phyloP scores from a whole-genome alignment of 257 asterid species.

The Solanum chaucha region DNA sequence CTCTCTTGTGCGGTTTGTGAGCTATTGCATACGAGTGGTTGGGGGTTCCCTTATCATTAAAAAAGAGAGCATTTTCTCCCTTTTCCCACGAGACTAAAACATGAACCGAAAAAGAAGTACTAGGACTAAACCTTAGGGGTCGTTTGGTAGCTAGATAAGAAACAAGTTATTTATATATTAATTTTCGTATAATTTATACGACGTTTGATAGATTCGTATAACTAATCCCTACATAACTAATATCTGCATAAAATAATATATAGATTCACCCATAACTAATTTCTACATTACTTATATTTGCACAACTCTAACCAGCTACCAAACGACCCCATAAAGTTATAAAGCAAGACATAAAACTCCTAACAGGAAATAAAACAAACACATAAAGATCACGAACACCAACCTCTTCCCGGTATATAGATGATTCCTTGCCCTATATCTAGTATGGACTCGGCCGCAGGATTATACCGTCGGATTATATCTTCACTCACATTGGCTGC shows the following conservation, averaged over 20 bases:
- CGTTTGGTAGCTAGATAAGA: not conserved
- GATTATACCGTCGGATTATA: constrained; percentile 47
- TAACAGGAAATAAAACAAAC: not conserved
- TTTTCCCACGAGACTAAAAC: not conserved
- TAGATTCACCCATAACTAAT: not conserved
- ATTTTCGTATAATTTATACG: no score
- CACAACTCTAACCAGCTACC: not conserved
- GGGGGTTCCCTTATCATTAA: not conserved
- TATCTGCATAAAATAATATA: not conserved
- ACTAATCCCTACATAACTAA: not conserved
- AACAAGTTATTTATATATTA: no score
- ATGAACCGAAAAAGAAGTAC: not conserved
- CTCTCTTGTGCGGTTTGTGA: not conserved
- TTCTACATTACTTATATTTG: not conserved
- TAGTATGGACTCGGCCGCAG: constrained; percentile 23
- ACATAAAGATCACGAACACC: not conserved
- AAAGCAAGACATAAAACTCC: not conserved
- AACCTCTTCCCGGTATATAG: constrained; percentile 75
- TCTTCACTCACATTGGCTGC: constrained; percentile 36
- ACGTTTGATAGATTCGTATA: no score
- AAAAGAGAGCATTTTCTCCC: not conserved
- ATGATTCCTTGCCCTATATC: constrained; percentile 40
- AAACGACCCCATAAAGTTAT: not conserved
- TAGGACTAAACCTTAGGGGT: not conserved
- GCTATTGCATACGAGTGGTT: not conserved